Percentiles rank a stretch among this genome's conserved stretches.
Evolutionary conservation across 2,329 filamentous ascomycete genomes (phyloP).

Genomic region (Phyllosticta citriasiana): DNA sequence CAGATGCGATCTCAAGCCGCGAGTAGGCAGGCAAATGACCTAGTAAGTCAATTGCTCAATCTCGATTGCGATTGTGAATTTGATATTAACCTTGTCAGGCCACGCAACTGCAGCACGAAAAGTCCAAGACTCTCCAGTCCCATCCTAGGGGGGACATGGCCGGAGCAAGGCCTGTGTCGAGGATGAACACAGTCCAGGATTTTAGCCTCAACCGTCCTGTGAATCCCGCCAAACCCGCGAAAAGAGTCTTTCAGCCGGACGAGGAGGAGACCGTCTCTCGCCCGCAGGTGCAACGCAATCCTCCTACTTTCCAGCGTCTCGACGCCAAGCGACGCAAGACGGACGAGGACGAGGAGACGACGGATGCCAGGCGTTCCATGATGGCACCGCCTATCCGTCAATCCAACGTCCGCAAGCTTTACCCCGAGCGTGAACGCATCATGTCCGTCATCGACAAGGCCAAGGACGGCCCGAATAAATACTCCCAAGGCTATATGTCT

Average conservation of each 20-base stretch:
- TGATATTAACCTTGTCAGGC: slow-evolving; percentile 8
- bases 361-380: slow-evolving; percentile 52
- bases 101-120: slow-evolving; percentile 17
- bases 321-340: slow-evolving; percentile 75
- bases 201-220: slow-evolving; percentile 43
- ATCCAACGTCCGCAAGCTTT: slow-evolving; percentile 63
- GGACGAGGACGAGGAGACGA: slow-evolving; percentile 52
- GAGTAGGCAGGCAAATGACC: slow-evolving; percentile 17
- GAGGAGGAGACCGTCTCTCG: slow-evolving; percentile 45
- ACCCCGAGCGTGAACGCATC: slow-evolving; percentile 11
- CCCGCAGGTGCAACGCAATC: slow-evolving; percentile 45
- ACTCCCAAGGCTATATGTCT: slow-evolving; percentile 52
- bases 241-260: slow-evolving; percentile 62
- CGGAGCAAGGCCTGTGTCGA: slow-evolving; percentile 45
- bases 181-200: slow-evolving; percentile 54
- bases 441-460: slow-evolving; percentile 12
- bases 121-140: slow-evolving; percentile 17
- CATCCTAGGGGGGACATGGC: slow-evolving; percentile 40
- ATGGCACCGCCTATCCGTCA: slow-evolving; percentile 81
- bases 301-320: slow-evolving; percentile 45
- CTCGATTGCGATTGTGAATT: not conserved
- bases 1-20: slow-evolving; percentile 5
- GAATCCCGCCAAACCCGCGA: slow-evolving; percentile 59
- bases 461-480: slow-evolving; percentile 51
- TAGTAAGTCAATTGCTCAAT: slow-evolving; percentile 6